Conservation (phyloP, 768 basidiomycete species). For the Pilatotrama ljubarskyi region DNA sequence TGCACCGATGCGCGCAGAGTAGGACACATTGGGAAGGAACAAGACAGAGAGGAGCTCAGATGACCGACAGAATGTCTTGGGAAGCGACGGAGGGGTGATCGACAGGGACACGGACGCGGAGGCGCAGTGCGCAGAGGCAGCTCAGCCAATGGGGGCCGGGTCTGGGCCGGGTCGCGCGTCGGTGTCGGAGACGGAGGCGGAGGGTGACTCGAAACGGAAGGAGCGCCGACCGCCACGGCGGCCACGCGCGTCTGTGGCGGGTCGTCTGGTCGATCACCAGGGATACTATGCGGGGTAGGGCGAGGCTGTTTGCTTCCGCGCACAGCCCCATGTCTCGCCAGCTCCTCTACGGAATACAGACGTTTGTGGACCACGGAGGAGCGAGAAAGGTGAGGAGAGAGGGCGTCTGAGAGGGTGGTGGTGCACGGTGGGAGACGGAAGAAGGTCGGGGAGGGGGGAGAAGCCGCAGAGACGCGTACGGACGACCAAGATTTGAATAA, state of each 20-base stretch:
- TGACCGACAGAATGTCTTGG: neutral
- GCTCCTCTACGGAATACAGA: neutral
- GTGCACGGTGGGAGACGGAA: conserved; percentile 1
- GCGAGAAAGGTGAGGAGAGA: neutral
- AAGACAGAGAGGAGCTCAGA: neutral
- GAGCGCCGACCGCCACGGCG: no score
- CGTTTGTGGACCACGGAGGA: neutral
- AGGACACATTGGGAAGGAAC: neutral
- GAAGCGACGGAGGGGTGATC: neutral
- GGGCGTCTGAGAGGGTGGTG: neutral
- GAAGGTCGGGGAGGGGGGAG: conserved; percentile 11
- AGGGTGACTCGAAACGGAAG: conserved; percentile 10
- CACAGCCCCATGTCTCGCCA: conserved; percentile 5
- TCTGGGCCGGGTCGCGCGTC: neutral
- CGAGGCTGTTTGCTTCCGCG: conserved; percentile 16
- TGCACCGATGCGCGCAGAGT: neutral
- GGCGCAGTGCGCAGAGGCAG: neutral
- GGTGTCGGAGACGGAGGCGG: neutral
- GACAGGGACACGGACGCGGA: neutral
- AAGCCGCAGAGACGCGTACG: conserved; percentile 10
- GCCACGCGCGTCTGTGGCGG: conserved; percentile 4
- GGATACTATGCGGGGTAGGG: conserved; percentile 13
- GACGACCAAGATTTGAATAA: conserved; percentile 6
- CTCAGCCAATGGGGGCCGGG: neutral
- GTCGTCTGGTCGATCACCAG: conserved; percentile 14